Evolutionary conservation across 225 moss, liverwort and hornwort species (phyloP).

Genomic region (Neckera pumila): DNA sequence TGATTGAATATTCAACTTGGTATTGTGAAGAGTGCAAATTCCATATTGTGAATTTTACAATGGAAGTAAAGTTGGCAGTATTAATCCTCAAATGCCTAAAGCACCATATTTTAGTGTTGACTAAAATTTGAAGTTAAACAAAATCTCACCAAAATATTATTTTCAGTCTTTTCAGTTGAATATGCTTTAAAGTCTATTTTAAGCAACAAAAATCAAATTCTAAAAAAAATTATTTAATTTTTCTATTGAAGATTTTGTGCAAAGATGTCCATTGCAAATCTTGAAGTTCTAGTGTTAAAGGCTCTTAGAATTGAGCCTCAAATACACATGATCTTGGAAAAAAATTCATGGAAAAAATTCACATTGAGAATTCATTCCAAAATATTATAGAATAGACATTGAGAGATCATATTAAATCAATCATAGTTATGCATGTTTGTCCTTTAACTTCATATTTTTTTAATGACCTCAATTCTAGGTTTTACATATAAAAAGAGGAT

Average conservation of each 20-base stretch:
- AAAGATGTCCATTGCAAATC: neutral
- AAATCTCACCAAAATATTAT: neutral
- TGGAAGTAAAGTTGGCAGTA: neutral
- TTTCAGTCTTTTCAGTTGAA: neutral
- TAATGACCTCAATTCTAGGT: neutral
- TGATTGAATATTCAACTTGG: neutral
- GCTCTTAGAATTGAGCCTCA: neutral
- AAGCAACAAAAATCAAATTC: neutral
- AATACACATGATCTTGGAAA: neutral
- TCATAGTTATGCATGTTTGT: neutral
- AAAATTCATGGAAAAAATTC: neutral
- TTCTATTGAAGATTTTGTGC: neutral
- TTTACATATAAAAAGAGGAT: neutral
- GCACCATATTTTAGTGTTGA: neutral
- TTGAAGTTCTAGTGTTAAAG: neutral
- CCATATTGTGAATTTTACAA: neutral
- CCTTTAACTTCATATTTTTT: neutral
- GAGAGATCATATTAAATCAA: accelerated
- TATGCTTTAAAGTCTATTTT: neutral
- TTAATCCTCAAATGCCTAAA: neutral
- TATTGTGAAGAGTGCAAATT: neutral
- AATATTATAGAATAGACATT: neutral
- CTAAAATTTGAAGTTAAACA: neutral
- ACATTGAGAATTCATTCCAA: neutral
- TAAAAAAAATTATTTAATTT: neutral